Percentiles rank a stretch among this genome's conserved stretches.
Conservation (phyloP, 768 basidiomycete genomes). For the Collybia nuda region DNA sequence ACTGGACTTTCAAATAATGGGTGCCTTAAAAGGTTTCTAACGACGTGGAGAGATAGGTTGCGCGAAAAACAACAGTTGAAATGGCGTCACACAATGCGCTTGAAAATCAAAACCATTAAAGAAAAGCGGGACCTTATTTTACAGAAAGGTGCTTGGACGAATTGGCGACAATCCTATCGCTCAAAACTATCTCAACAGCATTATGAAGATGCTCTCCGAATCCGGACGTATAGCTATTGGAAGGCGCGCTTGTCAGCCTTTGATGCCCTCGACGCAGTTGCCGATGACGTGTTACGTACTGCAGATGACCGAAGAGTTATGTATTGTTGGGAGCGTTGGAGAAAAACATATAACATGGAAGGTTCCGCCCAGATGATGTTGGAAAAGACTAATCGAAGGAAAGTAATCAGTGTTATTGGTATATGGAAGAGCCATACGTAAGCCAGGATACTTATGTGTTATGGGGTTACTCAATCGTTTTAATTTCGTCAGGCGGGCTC, state of each 20-base stretch:
- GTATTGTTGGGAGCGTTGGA: slow-evolving; percentile 62
- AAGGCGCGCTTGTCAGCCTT: slow-evolving; percentile 38
- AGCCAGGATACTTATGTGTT: slow-evolving; percentile 3
- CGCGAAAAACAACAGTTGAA: slow-evolving; percentile 54
- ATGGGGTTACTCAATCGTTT: not conserved
- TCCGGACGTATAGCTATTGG: slow-evolving; percentile 54
- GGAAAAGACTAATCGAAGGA: slow-evolving; percentile 44
- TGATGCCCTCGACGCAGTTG: slow-evolving; percentile 45
- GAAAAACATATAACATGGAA: slow-evolving; percentile 38
- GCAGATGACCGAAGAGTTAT: slow-evolving; percentile 35
- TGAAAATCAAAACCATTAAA: slow-evolving; percentile 63
- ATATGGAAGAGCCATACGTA: slow-evolving; percentile 43
- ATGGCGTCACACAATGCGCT: slow-evolving; percentile 72
- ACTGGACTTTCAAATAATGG: slow-evolving; percentile 43
- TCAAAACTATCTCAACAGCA: slow-evolving; percentile 51
- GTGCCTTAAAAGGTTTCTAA: slow-evolving; percentile 39
- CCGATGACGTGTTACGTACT: slow-evolving; percentile 45
- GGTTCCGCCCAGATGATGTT: slow-evolving; percentile 43
- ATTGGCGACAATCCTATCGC: slow-evolving; percentile 65
- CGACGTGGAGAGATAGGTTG: slow-evolving; percentile 53
- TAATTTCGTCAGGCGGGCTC: slow-evolving; percentile 37
- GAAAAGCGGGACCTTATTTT: slow-evolving; percentile 55
- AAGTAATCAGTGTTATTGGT: slow-evolving; percentile 47
- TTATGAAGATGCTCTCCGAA: slow-evolving; percentile 42
- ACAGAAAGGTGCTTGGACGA: slow-evolving; percentile 57